These are phyloP conservation scores for Pezicula rhizophila DNA, from an alignment of 2,329 filamentous ascomycete species.

Conservation along the genomic window DNA sequence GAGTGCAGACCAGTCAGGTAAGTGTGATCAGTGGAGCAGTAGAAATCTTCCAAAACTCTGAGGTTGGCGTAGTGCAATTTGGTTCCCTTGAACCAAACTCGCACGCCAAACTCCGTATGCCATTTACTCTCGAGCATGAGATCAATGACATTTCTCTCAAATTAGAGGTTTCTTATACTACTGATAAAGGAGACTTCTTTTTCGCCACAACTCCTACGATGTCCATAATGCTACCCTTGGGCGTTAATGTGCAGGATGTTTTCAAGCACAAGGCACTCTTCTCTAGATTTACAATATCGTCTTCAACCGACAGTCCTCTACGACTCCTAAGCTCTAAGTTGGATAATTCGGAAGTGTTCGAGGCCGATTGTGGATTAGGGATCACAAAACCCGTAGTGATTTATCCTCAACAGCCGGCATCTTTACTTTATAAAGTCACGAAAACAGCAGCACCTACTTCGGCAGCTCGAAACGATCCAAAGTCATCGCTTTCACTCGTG, in stretches of 20 bases:
- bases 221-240: constrained; percentile 71
- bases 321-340: constrained; percentile 68
- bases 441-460: constrained; percentile 38
- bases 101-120: constrained; percentile 57
- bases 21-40: constrained; percentile 38
- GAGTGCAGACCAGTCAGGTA: constrained; percentile 56
- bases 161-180: constrained; percentile 71
- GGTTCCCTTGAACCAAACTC: constrained; percentile 38
- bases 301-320: constrained; percentile 68
- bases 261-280: constrained; percentile 81
- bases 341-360: constrained; percentile 62
- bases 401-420: constrained; percentile 76
- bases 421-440: constrained; percentile 72
- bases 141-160: constrained; percentile 65
- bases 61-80: constrained; percentile 48
- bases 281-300: constrained; percentile 86
- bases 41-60: constrained; percentile 42
- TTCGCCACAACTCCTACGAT: constrained; percentile 59
- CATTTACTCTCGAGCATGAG: constrained; percentile 79
- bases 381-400: constrained; percentile 53
- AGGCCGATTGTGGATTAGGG: constrained; percentile 52
- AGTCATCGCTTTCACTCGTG: constrained; percentile 53
- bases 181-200: constrained; percentile 57
- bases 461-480: constrained; percentile 34
- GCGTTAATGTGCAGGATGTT: constrained; percentile 93